phyloP scores from a whole-genome alignment of 352 stramenopile genomes.

The Aphanomyces astaci region DNA sequence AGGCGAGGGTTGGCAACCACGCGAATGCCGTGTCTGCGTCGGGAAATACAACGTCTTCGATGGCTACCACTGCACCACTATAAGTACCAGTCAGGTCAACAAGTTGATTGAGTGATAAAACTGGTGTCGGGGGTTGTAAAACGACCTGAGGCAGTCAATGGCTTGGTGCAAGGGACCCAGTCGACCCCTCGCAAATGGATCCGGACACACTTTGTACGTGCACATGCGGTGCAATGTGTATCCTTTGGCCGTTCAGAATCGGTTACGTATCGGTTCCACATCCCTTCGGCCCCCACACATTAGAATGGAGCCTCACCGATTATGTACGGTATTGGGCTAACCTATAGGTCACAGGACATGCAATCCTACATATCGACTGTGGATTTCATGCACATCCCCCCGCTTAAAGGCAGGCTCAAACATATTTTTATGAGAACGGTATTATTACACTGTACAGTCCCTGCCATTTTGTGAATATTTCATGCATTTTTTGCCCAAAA shows the following conservation, averaged over 20 bases:
- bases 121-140: no score
- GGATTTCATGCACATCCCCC: no score
- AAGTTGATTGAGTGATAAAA: neutral
- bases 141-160: neutral
- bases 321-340: neutral
- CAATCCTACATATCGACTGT: no score
- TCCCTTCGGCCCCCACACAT: neutral
- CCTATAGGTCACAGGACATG: no score
- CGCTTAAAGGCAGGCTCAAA: no score
- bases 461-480: no score
- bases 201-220: neutral
- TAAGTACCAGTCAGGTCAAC: no score
- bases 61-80: neutral
- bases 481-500: no score
- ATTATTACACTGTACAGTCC: no score
- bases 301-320: neutral
- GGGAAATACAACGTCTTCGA: conserved; percentile 3
- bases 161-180: neutral
- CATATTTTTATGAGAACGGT: no score
- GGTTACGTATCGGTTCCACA: neutral
- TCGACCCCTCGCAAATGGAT: conserved; percentile 2
- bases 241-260: neutral
- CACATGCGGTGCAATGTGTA: neutral
- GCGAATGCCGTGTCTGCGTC: neutral
- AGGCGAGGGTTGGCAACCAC: neutral